Base-by-base conservation (phyloP, 2,329 filamentous ascomycete genomes). In the Fusarium protoensiforme region DNA sequence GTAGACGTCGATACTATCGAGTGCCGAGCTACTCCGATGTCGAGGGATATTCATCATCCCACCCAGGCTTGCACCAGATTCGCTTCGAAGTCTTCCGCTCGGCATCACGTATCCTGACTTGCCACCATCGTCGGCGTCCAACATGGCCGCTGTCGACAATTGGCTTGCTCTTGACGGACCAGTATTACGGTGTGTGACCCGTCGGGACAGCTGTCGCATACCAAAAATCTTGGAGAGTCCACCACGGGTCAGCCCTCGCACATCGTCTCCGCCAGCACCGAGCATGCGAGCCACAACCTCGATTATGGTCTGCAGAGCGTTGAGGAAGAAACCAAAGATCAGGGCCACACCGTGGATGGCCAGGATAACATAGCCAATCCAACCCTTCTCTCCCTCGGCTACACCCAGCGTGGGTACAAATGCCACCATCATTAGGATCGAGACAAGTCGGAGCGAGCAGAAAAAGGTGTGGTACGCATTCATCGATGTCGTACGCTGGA, bases 391-490 rank as follows among this genome's bases (percentile, higher is more conserved):
- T 0, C 92, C 90, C 78, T 97, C 92, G 0, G 89, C 89, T 7
- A 98, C 92, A 24, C 91, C 92, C 4, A 99, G 87, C 1, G 93
- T 92, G 2, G 96, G 94, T 14, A 95, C 91, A 81, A 99, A 99
- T 1, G 95, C 87, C 36, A 95, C 90, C 86, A 93, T 94, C 63
- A 96, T 84, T 63, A 96, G 85, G 54, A 95, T 88, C 0, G 92
- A 92, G 56, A 94, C 83, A 35, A 98, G 92, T 36, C 96, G 91
- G 16, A 97, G 85, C 3, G 88, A 84, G 1, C 95, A 90, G 81
- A 98, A 98, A 71, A 95, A 90, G 2, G 93, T 94, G 78, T 98
- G 95, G 75, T 98, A 98, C 11, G 94, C 91, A 80, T 98, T 98
- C 96, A 99, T 99, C 31, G 96, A 98, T 0, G 96, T 98, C 24